Percentiles rank a stretch among this genome's conserved stretches.
These are phyloP conservation scores for Arxiozyma heterogenica DNA, from an alignment of 1,139 yeast species.

Conservation along the genomic window DNA sequence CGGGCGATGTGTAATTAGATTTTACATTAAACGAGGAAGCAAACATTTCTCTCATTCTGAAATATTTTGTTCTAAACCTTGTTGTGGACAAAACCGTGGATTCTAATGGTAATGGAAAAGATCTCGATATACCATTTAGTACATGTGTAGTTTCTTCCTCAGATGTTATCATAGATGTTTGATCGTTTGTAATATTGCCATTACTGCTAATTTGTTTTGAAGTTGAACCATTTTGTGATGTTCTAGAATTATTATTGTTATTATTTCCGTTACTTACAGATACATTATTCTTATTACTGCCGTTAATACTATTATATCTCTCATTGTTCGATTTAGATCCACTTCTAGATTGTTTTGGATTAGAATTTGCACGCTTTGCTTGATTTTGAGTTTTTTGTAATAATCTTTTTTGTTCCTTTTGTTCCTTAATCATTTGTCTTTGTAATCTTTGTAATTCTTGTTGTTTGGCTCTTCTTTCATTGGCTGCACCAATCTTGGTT, in stretches of 20 bases:
- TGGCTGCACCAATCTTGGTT: slow-evolving; percentile 76
- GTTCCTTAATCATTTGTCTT: slow-evolving; percentile 23
- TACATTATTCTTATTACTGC: not conserved
- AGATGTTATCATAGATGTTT: slow-evolving; percentile 34
- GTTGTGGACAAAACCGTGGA: slow-evolving; percentile 63
- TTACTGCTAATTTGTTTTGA: not conserved
- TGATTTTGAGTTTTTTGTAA: slow-evolving; percentile 6
- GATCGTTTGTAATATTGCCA: slow-evolving; percentile 4
- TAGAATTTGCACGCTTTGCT: not conserved
- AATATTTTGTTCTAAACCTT: slow-evolving; percentile 58
- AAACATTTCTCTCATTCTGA: slow-evolving; percentile 77
- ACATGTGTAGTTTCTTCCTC: slow-evolving; percentile 94
- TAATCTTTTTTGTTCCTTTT: slow-evolving; percentile 19
- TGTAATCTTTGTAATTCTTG: slow-evolving; percentile 25
- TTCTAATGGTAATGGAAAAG: slow-evolving; percentile 76
- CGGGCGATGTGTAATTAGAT: slow-evolving; percentile 28
- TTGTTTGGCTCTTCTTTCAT: slow-evolving; percentile 45
- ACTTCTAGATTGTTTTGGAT: not conserved
- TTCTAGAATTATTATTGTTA: not conserved
- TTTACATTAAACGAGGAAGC: slow-evolving; percentile 42
- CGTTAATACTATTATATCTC: slow-evolving; percentile 1
- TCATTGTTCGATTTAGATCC: not conserved
- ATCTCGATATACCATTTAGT: slow-evolving; percentile 78
- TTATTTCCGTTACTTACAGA: slow-evolving; percentile 2
- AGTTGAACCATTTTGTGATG: not conserved